These are phyloP conservation scores for Teratosphaeria nubilosa DNA, from an alignment of 2,329 filamentous ascomycete genomes.

Conservation along the genomic window DNA sequence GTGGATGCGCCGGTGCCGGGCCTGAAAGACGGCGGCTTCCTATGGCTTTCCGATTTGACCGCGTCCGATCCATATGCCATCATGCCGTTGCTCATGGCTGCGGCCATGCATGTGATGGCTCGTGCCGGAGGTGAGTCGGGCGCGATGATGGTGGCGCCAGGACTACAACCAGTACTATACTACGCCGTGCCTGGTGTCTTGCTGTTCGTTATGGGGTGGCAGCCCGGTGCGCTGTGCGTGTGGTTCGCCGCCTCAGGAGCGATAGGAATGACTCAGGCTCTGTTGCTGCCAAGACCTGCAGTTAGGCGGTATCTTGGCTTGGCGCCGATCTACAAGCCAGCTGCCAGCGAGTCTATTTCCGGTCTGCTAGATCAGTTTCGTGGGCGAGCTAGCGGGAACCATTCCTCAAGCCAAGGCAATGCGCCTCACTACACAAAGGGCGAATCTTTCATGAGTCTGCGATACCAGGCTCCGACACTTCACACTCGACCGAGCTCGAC, in stretches of 20 bases:
- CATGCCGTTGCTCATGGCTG: conserved; percentile 46
- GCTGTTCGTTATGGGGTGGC: conserved; percentile 43
- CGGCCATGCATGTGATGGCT: conserved; percentile 18
- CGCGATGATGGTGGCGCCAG: conserved; percentile 16
- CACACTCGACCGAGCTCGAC: not conserved
- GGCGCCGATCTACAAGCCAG: conserved; percentile 23
- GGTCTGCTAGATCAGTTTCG: not conserved
- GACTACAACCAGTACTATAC: conserved; percentile 31
- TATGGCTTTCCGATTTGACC: conserved; percentile 75
- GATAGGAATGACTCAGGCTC: conserved; percentile 30
- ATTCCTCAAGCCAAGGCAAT: not conserved
- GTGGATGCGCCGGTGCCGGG: conserved; percentile 67
- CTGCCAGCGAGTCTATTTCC: not conserved
- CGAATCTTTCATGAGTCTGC: not conserved
- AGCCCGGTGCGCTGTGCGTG: conserved; percentile 50
- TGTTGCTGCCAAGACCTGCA: conserved; percentile 26
- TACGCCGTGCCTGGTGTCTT: conserved; percentile 45
- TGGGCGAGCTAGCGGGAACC: not conserved
- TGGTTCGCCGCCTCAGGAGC: conserved; percentile 46
- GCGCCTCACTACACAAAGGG: not conserved
- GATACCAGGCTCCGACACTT: conserved; percentile 1
- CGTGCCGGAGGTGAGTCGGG: conserved; percentile 43
- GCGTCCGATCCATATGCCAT: conserved; percentile 66
- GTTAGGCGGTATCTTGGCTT: conserved; percentile 31
- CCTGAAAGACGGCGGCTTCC: conserved; percentile 56